phyloP scores from a whole-genome alignment of 169 alveolate genomes.

The Eimeria acervulina region DNA sequence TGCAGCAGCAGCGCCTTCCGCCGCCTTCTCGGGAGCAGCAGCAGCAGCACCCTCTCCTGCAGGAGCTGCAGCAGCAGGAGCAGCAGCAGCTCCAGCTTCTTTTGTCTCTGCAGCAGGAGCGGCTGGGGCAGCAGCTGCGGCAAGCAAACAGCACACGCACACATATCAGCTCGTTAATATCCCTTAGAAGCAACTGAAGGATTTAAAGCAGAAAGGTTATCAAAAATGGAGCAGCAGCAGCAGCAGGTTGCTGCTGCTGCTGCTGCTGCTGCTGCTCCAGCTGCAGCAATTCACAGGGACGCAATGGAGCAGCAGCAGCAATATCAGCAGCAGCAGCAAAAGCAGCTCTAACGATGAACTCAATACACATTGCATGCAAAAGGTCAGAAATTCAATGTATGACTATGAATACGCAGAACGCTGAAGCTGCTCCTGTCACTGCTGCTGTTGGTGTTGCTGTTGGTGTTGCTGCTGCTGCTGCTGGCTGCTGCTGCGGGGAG shows the following conservation, averaged over 20 bases:
- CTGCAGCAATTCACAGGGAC: neutral
- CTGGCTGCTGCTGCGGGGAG: slow-evolving; percentile 65
- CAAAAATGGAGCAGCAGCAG: neutral
- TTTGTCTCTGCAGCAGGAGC: slow-evolving; percentile 28
- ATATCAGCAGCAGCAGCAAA: neutral
- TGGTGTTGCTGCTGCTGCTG: slow-evolving; percentile 18
- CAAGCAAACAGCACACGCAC: neutral
- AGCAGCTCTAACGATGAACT: neutral
- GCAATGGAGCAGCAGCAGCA: neutral
- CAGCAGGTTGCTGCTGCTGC: neutral
- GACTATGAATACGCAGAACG: neutral
- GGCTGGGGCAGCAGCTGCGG: slow-evolving; percentile 11
- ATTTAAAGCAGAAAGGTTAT: neutral
- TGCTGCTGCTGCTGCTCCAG: slow-evolving; percentile 7
- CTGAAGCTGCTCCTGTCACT: neutral
- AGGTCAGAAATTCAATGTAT: neutral
- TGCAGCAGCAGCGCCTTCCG: neutral
- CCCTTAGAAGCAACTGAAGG: neutral
- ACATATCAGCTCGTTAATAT: neutral
- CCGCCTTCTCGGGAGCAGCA: too few relatives aligned
- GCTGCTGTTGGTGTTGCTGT: slow-evolving; percentile 47
- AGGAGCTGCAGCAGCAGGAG: neutral
- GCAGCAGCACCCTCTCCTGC: neutral
- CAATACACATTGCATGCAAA: neutral
- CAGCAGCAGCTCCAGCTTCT: neutral